Percentiles rank a stretch among this genome's conserved stretches.
These are phyloP conservation scores for Eucalyptus erythrocorys DNA, from an alignment of 345 rosid genomes.

Conservation along the genomic window DNA sequence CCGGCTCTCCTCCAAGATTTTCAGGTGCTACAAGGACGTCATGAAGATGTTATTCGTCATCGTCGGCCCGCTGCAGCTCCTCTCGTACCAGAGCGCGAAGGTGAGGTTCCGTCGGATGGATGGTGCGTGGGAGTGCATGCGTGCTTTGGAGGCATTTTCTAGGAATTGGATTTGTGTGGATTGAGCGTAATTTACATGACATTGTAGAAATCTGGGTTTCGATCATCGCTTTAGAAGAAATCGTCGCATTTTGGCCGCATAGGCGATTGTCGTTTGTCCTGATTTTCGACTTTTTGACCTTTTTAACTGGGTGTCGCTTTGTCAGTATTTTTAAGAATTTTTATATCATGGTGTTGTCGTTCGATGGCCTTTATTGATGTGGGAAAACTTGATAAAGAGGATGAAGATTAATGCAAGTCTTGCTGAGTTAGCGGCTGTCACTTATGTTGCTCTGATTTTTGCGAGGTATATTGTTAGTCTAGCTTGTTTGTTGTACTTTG, in stretches of 20 bases:
- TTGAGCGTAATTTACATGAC: not conserved
- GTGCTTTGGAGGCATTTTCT: not conserved
- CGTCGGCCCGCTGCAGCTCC: constrained; percentile 78
- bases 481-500: not conserved
- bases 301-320: not conserved
- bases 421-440: constrained; percentile 12
- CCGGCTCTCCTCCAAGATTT: constrained; percentile 42
- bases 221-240: not conserved
- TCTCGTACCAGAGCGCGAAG: constrained; percentile 67
- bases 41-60: constrained; percentile 61
- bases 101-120: constrained; percentile 4
- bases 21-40: constrained; percentile 68
- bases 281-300: not conserved
- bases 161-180: not conserved
- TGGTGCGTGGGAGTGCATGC: not conserved
- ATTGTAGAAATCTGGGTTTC: not conserved
- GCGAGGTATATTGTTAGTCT: constrained; percentile 31
- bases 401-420: not conserved
- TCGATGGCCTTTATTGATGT: not conserved
- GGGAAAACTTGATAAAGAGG: not conserved
- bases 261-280: not conserved
- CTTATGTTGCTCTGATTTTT: constrained; percentile 78
- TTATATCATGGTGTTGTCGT: too few relatives aligned
- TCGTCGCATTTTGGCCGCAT: not conserved
- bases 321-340: too few relatives aligned